Conservation (phyloP, 148 eudicot genomes). For the Fallopia convolvulus region DNA sequence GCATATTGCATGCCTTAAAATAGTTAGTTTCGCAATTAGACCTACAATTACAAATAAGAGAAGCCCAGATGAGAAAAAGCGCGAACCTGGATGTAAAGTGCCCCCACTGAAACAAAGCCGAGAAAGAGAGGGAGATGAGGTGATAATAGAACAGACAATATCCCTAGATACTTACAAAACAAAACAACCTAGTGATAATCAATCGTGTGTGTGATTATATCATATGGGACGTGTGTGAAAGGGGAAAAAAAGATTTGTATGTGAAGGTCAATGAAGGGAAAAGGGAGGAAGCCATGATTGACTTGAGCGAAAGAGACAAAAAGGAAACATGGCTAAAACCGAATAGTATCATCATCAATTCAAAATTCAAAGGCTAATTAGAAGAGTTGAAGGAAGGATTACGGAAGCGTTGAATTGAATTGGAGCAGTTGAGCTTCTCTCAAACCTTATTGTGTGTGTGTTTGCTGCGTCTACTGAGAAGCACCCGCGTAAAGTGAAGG, state of each 20-base stretch:
- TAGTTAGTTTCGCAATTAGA: not conserved
- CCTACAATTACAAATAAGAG: not conserved
- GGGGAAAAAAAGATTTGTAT: not conserved
- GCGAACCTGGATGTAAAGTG: not conserved
- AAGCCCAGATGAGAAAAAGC: not conserved
- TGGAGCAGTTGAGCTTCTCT: not conserved
- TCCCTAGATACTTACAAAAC: not conserved
- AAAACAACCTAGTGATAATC: not conserved
- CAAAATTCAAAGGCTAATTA: not conserved
- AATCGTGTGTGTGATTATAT: not conserved
- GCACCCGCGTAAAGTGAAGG: not conserved
- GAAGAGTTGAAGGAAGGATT: not conserved
- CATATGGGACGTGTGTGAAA: not conserved
- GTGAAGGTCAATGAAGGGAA: not conserved
- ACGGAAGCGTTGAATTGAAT: not conserved
- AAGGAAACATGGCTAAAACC: not conserved
- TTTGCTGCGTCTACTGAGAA: not conserved
- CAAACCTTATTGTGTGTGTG: not conserved
- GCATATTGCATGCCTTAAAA: too few relatives aligned
- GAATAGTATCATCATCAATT: too few relatives aligned
- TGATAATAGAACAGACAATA: not conserved
- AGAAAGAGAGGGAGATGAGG: not conserved
- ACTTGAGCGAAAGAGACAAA: not conserved
- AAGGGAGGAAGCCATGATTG: slow-evolving; percentile 3
- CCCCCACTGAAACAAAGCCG: not conserved